A percentile compares a stretch with the other conserved stretches of the same genome.
phyloP scores from a whole-genome alignment of 768 basidiomycete genomes.

The Leccinum broughii region DNA sequence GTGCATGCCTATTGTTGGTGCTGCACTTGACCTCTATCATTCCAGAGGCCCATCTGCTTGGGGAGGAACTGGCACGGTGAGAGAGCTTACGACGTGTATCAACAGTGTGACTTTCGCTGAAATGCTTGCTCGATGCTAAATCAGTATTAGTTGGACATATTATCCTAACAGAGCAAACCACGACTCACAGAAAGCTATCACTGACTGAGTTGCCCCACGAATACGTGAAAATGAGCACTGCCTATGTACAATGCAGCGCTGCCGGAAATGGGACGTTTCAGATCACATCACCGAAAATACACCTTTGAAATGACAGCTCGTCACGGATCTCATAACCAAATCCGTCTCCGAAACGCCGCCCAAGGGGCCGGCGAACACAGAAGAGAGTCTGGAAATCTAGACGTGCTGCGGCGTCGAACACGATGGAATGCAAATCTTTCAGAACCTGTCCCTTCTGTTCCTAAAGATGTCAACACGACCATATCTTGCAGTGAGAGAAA shows the following conservation, averaged over 20 bases:
- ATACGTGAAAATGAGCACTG: conserved; percentile 15
- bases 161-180: background rate
- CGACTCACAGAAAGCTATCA: conserved; percentile 47
- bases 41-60: conserved; percentile 67
- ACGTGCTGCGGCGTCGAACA: conserved; percentile 41
- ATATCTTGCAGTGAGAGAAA: conserved; percentile 6
- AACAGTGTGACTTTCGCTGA: conserved; percentile 75
- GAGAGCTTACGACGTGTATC: conserved; percentile 44
- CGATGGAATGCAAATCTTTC: conserved; percentile 72
- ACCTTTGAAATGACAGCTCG: conserved; percentile 63
- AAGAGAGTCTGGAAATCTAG: conserved; percentile 57
- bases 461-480: conserved; percentile 12
- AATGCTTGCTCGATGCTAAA: conserved; percentile 74
- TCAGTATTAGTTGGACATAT: background rate
- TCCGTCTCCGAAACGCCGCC: conserved; percentile 81
- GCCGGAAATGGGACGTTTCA: conserved; percentile 48
- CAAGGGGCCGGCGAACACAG: conserved; percentile 81
- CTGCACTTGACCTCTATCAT: conserved; percentile 75
- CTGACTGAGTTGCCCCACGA: conserved; percentile 63
- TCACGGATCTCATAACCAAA: conserved; percentile 86
- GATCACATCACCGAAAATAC: conserved; percentile 81
- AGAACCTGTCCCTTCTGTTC: conserved; percentile 82
- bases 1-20: conserved; percentile 86
- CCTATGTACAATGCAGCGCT: conserved; percentile 7
- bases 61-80: conserved; percentile 55